Conservation (phyloP, 768 basidiomycete species). For the Lentinula lateritia region DNA sequence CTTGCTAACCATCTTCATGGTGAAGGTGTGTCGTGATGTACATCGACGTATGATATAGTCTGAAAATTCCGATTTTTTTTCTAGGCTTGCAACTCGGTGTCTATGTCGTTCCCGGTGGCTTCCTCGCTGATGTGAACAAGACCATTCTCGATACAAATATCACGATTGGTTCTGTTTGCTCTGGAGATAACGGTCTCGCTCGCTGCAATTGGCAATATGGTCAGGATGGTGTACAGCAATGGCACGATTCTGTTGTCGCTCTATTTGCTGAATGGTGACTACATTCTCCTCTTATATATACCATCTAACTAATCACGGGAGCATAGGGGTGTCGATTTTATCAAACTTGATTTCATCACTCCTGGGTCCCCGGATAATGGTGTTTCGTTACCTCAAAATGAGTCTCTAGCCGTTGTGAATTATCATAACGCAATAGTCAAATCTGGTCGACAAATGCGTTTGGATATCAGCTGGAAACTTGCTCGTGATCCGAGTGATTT, state of each 20-base stretch:
- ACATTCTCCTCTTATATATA: background rate
- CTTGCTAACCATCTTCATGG: conserved; percentile 6
- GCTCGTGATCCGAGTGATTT: conserved; percentile 4
- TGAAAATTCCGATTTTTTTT: background rate
- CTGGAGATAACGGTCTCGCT: conserved; percentile 6
- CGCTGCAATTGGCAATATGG: conserved; percentile 8
- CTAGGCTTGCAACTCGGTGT: conserved; percentile 6
- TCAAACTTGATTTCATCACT: conserved; percentile 11
- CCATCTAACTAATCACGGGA: background rate
- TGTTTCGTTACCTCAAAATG: conserved; percentile 4
- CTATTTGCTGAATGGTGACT: conserved; percentile 8
- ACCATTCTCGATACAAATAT: conserved; percentile 7
- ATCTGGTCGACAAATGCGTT: conserved; percentile 6
- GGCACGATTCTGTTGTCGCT: conserved; percentile 8
- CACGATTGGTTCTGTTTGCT: conserved; percentile 7
- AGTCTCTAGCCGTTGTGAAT: background rate
- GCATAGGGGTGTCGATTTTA: conserved; percentile 9
- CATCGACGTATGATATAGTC: background rate
- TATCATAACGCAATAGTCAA: conserved; percentile 6
- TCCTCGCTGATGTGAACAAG: conserved; percentile 6
- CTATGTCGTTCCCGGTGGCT: conserved; percentile 9
- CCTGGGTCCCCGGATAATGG: conserved; percentile 9
- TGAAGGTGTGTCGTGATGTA: background rate
- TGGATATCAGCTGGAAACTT: conserved; percentile 11
- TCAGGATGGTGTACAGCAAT: conserved; percentile 8